Evolutionary conservation across 2,329 filamentous ascomycete species (phyloP).

Genomic region (Epichloe gansuensis): DNA sequence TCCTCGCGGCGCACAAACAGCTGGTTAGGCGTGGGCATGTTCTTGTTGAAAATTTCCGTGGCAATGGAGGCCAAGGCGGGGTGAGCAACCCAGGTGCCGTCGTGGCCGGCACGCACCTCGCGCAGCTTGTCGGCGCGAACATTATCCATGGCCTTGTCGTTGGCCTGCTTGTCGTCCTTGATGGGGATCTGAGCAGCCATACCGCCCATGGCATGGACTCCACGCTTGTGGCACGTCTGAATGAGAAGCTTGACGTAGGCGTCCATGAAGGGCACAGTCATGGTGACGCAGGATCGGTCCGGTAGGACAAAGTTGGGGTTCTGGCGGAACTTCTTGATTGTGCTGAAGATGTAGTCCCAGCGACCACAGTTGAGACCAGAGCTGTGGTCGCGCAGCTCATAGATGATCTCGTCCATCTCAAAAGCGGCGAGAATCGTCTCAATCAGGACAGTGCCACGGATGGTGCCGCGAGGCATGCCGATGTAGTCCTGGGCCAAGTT

Average conservation of each 20-base stretch:
- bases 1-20: slow-evolving; percentile 85
- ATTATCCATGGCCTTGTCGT: slow-evolving; percentile 86
- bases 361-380: slow-evolving; percentile 95
- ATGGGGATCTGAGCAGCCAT: slow-evolving; percentile 99
- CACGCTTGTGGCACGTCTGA: slow-evolving; percentile 92
- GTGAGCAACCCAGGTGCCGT: slow-evolving; percentile 95
- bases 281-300: slow-evolving; percentile 82
- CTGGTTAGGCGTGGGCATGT: slow-evolving; percentile 99
- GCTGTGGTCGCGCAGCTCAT: slow-evolving; percentile 93
- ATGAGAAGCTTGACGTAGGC: slow-evolving; percentile 92
- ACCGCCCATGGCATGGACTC: slow-evolving; percentile 97
- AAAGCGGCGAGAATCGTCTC: slow-evolving; percentile 97
- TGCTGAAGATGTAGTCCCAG: slow-evolving; percentile 99
- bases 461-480: slow-evolving; percentile 78
- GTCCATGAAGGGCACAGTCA: slow-evolving; percentile 98
- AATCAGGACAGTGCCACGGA: slow-evolving; percentile 89
- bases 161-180: slow-evolving; percentile 83
- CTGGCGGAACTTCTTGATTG: slow-evolving; percentile 98
- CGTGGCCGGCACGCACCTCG: slow-evolving; percentile 88
- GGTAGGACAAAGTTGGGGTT: slow-evolving; percentile 89
- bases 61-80: slow-evolving; percentile 83
- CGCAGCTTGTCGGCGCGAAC: slow-evolving; percentile 93
- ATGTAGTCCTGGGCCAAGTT: slow-evolving; percentile 91
- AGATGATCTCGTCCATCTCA: slow-evolving; percentile 99
- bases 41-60: slow-evolving; percentile 85